A percentile compares a stretch with the other conserved stretches of the same genome.
phyloP scores from a whole-genome alignment of 2,329 filamentous ascomycete species.

The Cytospora piceicola region DNA sequence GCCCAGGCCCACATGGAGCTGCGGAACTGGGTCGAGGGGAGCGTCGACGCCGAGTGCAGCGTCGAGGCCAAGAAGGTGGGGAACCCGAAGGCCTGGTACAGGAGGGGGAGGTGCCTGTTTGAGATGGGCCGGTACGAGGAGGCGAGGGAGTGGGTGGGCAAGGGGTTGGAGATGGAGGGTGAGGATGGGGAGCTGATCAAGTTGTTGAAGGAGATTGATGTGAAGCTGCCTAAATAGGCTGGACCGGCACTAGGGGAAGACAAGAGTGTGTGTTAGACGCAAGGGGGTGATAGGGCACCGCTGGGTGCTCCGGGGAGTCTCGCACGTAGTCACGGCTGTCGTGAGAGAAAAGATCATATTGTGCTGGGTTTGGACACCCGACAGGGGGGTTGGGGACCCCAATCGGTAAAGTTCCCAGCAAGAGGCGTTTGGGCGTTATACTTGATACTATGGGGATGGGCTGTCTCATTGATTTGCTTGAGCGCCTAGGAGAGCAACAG shows the following conservation, averaged over 20 bases:
- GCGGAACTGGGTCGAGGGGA: slow-evolving; percentile 80
- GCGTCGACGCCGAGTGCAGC: slow-evolving; percentile 85
- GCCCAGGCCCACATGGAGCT: slow-evolving; percentile 88
- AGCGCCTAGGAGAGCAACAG: not conserved
- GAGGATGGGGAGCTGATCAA: slow-evolving; percentile 66
- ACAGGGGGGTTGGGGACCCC: not conserved
- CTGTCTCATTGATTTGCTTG: not conserved
- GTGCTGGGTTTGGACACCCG: not conserved
- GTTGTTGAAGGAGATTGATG: slow-evolving; percentile 66
- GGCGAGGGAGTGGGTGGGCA: slow-evolving; percentile 76
- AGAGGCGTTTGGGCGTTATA: slow-evolving; percentile 18
- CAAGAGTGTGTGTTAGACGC: not conserved
- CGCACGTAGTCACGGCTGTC: not conserved
- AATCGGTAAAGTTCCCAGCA: not conserved
- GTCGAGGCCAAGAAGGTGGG: slow-evolving; percentile 84
- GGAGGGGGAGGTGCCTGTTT: slow-evolving; percentile 78
- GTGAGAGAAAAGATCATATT: not conserved
- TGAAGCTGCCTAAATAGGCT: slow-evolving; percentile 41
- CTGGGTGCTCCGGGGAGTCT: not conserved
- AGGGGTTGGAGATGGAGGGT: slow-evolving; percentile 82
- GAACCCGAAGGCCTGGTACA: slow-evolving; percentile 95
- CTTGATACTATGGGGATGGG: not conserved
- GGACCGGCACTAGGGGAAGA: slow-evolving; percentile 39
- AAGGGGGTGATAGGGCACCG: not conserved
- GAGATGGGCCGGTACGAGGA: slow-evolving; percentile 92